Conservation (phyloP, 768 basidiomycete genomes). For the Termitomyces sp. region DNA sequence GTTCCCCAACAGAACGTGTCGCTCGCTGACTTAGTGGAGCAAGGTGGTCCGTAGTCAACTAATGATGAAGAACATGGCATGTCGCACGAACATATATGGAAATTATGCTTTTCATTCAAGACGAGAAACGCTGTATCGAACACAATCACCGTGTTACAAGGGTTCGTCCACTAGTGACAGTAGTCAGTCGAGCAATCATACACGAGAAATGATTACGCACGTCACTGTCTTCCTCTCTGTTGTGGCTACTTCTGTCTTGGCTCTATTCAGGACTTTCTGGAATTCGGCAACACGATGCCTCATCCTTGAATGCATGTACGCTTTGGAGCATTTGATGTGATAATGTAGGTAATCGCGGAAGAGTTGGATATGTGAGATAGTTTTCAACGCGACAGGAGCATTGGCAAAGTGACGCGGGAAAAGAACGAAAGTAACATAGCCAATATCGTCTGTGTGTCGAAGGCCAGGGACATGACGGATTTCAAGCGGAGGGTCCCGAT, state of each 20-base stretch:
- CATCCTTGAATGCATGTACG: slow-evolving; percentile 99
- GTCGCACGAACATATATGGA: not conserved
- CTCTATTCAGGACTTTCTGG: slow-evolving; percentile 92
- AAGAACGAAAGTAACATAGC: slow-evolving; percentile 96
- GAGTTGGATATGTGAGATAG: slow-evolving; percentile 92
- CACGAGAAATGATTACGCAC: slow-evolving; percentile 39
- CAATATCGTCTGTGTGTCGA: slow-evolving; percentile 80
- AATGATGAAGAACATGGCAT: not conserved
- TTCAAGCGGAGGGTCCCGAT: slow-evolving; percentile 94
- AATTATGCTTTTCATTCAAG: not conserved
- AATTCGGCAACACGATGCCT: slow-evolving; percentile 91
- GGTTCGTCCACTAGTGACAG: slow-evolving; percentile 46
- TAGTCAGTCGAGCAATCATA: not conserved
- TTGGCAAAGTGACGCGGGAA: slow-evolving; percentile 94
- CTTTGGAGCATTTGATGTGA: slow-evolving; percentile 98
- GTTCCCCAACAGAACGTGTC: not conserved
- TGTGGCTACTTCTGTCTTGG: slow-evolving; percentile 85
- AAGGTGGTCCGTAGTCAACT: not conserved
- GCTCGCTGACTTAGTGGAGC: not conserved
- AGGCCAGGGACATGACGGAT: slow-evolving; percentile 85
- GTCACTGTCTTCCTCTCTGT: slow-evolving; percentile 89
- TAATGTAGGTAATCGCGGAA: slow-evolving; percentile 99
- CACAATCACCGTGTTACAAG: slow-evolving; percentile 45
- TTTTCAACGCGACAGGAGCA: slow-evolving; percentile 59
- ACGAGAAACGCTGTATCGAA: not conserved